Percentiles rank a stretch among this genome's conserved stretches.
These are phyloP conservation scores for Daldinia decipiens DNA, from an alignment of 495 filamentous ascomycete genomes.

Conservation along the genomic window DNA sequence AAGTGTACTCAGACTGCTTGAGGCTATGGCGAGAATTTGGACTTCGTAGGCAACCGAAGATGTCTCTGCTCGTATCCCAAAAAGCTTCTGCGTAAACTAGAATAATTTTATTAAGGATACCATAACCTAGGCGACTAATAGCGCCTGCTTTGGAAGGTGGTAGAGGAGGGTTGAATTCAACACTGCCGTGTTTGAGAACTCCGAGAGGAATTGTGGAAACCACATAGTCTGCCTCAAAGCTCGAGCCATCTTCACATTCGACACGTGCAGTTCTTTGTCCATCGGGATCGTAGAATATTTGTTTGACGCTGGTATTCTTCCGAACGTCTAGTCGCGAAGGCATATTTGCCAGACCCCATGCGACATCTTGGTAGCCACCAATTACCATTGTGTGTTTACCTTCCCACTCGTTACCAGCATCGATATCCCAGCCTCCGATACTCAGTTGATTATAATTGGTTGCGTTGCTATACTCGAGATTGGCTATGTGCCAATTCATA, in stretches of 20 bases:
- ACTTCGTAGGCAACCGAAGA: constrained; percentile 90
- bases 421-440: constrained; percentile 93
- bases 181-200: constrained; percentile 78
- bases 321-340: constrained; percentile 84
- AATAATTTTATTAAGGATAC: constrained; percentile 93
- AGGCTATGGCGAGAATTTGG: constrained; percentile 63
- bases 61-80: constrained; percentile 92
- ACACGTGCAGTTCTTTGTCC: constrained; percentile 61
- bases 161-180: constrained; percentile 84
- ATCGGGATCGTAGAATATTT: constrained; percentile 46
- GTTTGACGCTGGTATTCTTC: constrained; percentile 63
- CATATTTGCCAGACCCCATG: constrained; percentile 78
- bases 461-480: constrained; percentile 97
- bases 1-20: constrained; percentile 63
- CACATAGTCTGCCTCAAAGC: constrained; percentile 82
- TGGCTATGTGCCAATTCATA: constrained; percentile 98
- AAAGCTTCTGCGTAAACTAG: constrained; percentile 90
- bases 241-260: constrained; percentile 80
- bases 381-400: constrained; percentile 91
- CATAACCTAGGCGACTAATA: constrained; percentile 91
- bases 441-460: constrained; percentile 86
- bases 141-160: constrained; percentile 85
- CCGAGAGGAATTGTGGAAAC: constrained; percentile 91
- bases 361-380: constrained; percentile 91
- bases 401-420: constrained; percentile 96